Conservation (phyloP, 2,329 filamentous ascomycete genomes). For the Teratosphaeria viscida region DNA sequence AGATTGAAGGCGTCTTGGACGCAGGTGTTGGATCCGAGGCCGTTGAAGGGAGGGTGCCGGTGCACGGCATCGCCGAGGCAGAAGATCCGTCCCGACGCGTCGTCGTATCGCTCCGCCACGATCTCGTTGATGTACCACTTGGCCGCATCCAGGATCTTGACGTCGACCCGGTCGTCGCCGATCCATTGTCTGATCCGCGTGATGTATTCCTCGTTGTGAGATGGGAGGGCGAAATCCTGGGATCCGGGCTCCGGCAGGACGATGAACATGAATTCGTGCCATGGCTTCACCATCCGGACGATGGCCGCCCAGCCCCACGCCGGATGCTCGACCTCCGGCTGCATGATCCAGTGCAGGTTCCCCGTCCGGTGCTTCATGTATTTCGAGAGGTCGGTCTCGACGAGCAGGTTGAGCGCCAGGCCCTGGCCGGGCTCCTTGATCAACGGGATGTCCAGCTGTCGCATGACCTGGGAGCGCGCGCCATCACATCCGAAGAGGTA, state of each 20-base stretch:
- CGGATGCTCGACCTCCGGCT: constrained; percentile 40
- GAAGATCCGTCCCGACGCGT: constrained; percentile 36
- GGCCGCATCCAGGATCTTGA: constrained; percentile 44
- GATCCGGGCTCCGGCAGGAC: constrained; percentile 36
- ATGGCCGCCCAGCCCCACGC: constrained; percentile 42
- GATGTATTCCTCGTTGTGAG: constrained; percentile 38
- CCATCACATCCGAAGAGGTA: constrained; percentile 53
- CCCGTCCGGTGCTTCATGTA: constrained; percentile 42
- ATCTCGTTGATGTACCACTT: constrained; percentile 54
- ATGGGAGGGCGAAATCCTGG: constrained; percentile 27
- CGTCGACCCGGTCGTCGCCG: constrained; percentile 42
- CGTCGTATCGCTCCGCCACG: constrained; percentile 44
- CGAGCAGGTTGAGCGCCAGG: constrained; percentile 40
- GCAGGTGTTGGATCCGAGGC: constrained; percentile 48
- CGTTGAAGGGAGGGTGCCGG: constrained; percentile 48
- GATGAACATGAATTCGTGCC: constrained; percentile 47
- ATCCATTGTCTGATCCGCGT: constrained; percentile 40
- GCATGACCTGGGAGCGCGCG: constrained; percentile 36
- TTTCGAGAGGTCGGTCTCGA: constrained; percentile 42
- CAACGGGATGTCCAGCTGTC: constrained; percentile 39
- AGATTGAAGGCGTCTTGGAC: constrained; percentile 31
- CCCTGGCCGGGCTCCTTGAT: constrained; percentile 34
- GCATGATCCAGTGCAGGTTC: constrained; percentile 52
- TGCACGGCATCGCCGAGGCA: constrained; percentile 50
- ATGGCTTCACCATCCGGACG: constrained; percentile 52